These are phyloP conservation scores for Trichoderma endophyticum DNA, from an alignment of 2,329 filamentous ascomycete genomes.

Conservation along the genomic window DNA sequence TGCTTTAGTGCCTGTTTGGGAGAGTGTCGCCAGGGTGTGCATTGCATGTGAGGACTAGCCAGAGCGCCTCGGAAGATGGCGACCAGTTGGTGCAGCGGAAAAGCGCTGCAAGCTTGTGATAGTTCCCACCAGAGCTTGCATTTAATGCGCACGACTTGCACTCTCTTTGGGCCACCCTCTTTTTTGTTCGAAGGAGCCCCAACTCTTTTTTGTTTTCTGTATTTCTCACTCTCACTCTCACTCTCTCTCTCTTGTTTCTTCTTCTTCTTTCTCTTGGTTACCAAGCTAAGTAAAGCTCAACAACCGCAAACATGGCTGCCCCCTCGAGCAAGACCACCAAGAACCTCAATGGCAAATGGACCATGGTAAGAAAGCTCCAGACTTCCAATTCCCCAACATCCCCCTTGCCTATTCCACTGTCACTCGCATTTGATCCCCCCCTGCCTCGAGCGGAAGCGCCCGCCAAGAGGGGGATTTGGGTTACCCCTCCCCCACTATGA, in stretches of 20 bases:
- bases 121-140: slow-evolving; percentile 9
- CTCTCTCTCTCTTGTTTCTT: not conserved
- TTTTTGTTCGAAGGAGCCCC: not conserved
- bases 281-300: not conserved
- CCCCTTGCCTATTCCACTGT: not conserved
- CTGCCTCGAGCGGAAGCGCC: not conserved
- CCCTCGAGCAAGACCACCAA: slow-evolving; percentile 63
- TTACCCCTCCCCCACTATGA: slow-evolving; percentile 8
- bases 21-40: not conserved
- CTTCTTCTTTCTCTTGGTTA: not conserved
- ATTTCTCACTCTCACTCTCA: not conserved
- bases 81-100: not conserved
- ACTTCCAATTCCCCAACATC: not conserved
- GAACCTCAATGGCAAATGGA: slow-evolving; percentile 67
- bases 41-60: not conserved
- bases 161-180: not conserved
- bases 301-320: slow-evolving; percentile 61
- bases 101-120: slow-evolving; percentile 12
- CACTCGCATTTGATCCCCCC: not conserved
- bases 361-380: slow-evolving; percentile 53
- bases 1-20: not conserved
- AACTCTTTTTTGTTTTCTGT: not conserved
- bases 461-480: not conserved
- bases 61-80: slow-evolving; percentile 8
- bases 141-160: slow-evolving; percentile 7